Evolutionary conservation across 139 green algal species (phyloP).

Genomic region (Tetraselmis chui): DNA sequence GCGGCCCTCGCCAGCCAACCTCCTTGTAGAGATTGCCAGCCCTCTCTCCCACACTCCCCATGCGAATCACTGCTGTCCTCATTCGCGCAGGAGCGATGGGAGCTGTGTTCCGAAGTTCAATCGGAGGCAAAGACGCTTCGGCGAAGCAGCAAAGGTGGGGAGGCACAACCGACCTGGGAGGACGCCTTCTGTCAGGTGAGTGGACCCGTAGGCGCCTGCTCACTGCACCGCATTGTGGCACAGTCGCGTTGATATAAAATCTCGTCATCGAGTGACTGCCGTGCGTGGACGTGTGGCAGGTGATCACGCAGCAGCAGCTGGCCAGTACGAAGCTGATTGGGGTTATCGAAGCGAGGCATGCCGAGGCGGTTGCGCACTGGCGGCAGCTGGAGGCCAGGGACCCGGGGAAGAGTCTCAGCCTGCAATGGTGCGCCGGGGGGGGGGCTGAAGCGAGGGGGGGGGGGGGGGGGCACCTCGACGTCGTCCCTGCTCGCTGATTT

Average conservation of each 20-base stretch:
- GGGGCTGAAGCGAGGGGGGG: constrained; percentile 5
- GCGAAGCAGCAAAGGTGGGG: constrained; percentile 15
- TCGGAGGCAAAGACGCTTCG: constrained; percentile 43
- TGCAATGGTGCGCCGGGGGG: constrained; percentile 1
- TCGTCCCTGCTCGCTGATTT: too few species aligned
- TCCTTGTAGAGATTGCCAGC: background rate
- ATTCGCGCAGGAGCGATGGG: constrained; percentile 38
- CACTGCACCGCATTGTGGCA: background rate
- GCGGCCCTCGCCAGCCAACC: too few species aligned
- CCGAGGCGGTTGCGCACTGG: constrained; percentile 7
- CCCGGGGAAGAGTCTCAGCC: constrained; percentile 6
- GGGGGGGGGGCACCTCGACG: background rate
- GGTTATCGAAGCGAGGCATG: constrained; percentile 22
- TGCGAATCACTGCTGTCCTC: background rate
- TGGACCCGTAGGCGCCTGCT: background rate
- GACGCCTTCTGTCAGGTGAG: constrained; percentile 51
- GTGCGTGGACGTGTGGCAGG: constrained; percentile 33
- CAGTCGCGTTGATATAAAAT: background rate
- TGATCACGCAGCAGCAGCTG: constrained; percentile 52
- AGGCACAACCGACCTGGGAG: constrained; percentile 28
- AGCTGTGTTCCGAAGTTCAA: constrained; percentile 38
- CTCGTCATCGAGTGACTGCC: too few species aligned
- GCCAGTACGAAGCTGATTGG: constrained; percentile 46
- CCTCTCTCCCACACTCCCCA: background rate
- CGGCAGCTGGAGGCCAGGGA: constrained; percentile 12